phyloP scores from a whole-genome alignment of 257 asterid genomes.

The Fraxinus cuspidata region DNA sequence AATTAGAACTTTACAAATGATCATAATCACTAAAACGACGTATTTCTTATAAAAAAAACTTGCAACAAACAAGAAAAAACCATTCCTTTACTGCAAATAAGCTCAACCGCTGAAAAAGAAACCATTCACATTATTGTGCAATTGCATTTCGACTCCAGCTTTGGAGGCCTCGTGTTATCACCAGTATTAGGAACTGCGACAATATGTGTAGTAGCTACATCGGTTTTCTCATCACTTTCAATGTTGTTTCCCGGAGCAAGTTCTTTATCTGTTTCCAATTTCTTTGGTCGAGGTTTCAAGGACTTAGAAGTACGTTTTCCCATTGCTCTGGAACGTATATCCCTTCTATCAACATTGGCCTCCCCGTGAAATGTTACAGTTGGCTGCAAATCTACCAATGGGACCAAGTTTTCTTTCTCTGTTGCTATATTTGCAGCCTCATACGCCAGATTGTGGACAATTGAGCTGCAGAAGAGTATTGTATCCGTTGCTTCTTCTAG shows the following conservation, averaged over 20 bases:
- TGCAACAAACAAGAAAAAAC: constrained; percentile 41
- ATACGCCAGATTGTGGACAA: constrained; percentile 80
- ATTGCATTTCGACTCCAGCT: constrained; percentile 92
- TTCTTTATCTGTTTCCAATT: constrained; percentile 47
- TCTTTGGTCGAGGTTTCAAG: constrained; percentile 61
- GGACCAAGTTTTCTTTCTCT: constrained; percentile 51
- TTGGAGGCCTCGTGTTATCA: constrained; percentile 69
- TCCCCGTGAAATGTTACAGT: constrained; percentile 45
- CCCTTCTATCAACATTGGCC: constrained; percentile 56
- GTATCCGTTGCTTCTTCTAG: constrained; percentile 96
- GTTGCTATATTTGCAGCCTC: constrained; percentile 85
- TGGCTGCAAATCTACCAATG: constrained; percentile 49
- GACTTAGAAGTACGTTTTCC: constrained; percentile 58
- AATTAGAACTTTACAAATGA: constrained; percentile 65
- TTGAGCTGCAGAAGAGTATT: constrained; percentile 94
- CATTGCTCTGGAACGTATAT: constrained; percentile 46
- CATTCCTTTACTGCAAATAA: constrained; percentile 31
- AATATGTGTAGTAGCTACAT: constrained; percentile 37
- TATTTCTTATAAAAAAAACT: constrained; percentile 48
- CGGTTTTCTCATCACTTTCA: constrained; percentile 38
- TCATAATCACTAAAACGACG: constrained; percentile 25
- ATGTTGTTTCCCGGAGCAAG: constrained; percentile 32
- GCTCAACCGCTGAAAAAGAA: not conserved
- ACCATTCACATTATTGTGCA: constrained; percentile 72
- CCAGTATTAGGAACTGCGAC: constrained; percentile 53